Percentiles rank a stretch among this genome's conserved stretches.
Evolutionary conservation across 176 grass and related monocot genomes (phyloP).

Genomic region (Alloteropsis semialata): DNA sequence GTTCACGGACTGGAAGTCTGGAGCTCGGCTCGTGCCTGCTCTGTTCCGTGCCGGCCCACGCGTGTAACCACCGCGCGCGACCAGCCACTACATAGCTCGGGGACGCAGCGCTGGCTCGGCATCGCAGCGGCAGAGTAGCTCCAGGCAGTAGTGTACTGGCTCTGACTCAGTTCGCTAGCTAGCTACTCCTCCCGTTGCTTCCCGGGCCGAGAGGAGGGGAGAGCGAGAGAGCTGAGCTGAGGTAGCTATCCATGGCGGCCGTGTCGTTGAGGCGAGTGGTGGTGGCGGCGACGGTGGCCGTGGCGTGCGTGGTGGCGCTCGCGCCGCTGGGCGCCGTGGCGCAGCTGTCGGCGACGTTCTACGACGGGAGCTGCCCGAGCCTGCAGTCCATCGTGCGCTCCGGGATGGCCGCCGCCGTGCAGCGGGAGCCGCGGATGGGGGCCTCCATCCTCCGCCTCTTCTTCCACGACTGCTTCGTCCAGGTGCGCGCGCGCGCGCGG

Average conservation of each 20-base stretch:
- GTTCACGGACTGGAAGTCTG: background rate
- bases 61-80: background rate
- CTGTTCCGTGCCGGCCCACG: background rate
- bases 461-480: conserved; percentile 98
- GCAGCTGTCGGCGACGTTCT: conserved; percentile 67
- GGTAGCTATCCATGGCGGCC: conserved; percentile 12
- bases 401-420: conserved; percentile 49
- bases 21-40: background rate
- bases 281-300: conserved; percentile 10
- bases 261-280: background rate
- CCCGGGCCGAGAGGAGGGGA: background rate
- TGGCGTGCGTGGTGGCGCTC: conserved; percentile 33
- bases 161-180: background rate
- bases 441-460: conserved; percentile 89
- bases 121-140: background rate
- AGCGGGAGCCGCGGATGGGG: conserved; percentile 50
- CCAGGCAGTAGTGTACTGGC: background rate
- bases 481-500: conserved; percentile 30
- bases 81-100: conserved; percentile 7
- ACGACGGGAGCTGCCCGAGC: conserved; percentile 44
- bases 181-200: background rate
- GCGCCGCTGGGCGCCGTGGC: conserved; percentile 8
- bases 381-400: conserved; percentile 55
- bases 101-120: background rate
- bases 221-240: background rate